Conservation (phyloP, 1,284 basidiomycete genomes). For the Pseudozyma thailandica region DNA sequence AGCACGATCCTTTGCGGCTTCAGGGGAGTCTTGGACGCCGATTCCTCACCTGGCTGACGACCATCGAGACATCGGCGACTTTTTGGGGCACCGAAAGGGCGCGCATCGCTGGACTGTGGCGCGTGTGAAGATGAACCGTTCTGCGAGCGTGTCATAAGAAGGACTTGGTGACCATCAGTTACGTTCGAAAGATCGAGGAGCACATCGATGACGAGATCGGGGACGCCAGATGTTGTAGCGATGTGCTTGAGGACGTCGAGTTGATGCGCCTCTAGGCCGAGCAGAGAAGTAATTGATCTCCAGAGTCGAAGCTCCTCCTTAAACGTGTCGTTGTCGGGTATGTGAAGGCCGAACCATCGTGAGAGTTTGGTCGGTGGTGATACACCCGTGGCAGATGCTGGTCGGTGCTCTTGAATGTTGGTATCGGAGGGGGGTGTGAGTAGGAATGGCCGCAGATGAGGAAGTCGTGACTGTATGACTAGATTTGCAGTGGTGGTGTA, state of each 20-base stretch:
- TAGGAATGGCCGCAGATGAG: conserved; percentile 39
- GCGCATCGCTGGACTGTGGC: background rate
- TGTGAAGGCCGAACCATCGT: conserved; percentile 68
- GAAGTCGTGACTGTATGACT: conserved; percentile 62
- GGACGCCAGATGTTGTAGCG: conserved; percentile 28
- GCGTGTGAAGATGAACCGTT: background rate
- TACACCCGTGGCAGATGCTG: background rate
- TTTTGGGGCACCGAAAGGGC: background rate
- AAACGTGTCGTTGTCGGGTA: conserved; percentile 66
- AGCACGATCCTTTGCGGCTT: conserved; percentile 39
- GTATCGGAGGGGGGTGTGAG: conserved; percentile 19
- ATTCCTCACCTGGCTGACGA: conserved; percentile 1
- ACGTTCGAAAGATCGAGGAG: conserved; percentile 62
- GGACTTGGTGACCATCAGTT: conserved; percentile 20
- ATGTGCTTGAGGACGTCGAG: background rate
- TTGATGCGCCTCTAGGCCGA: conserved; percentile 7
- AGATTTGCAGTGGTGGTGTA: conserved; percentile 67
- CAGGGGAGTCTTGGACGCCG: background rate
- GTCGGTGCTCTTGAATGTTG: conserved; percentile 3
- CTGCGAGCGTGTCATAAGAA: conserved; percentile 8
- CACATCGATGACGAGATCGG: conserved; percentile 66
- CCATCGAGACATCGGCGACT: conserved; percentile 27
- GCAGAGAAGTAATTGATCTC: conserved; percentile 51
- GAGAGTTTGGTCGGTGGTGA: conserved; percentile 28
- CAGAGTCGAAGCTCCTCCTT: conserved; percentile 66